Evolutionary conservation across 1,284 basidiomycete genomes (phyloP), one percentile per base, ranked within the genome.

Genomic region (Mycena sp.): DNA sequence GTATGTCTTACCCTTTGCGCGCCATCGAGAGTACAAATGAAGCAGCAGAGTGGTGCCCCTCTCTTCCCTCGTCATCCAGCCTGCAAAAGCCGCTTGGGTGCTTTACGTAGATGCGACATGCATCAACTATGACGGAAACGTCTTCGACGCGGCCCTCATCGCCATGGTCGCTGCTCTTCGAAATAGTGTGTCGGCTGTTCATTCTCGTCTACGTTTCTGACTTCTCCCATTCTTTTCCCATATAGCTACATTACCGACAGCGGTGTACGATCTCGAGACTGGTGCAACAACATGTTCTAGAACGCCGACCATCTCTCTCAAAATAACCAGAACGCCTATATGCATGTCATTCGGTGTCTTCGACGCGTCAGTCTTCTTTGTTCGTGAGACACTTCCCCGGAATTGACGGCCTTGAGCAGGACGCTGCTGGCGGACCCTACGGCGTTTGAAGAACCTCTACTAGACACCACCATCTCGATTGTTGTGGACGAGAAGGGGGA

Each of bases 101-200:
- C 82, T 99, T 17, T 98, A 98, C 76, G 84, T 99, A 67, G 97
- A 99, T 68, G 88, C 95, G 29, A 93, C 92, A 5, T 98, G 96
- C 77, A 92, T 99, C 71, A 98, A 97, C 78, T 97, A 96, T 71
- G 96, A 99, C 75, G 97, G 97, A 10, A 98, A 98, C 72, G 92
- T 87, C 1, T 93, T 98, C 67, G 97, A 99, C 68, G 95, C 96
- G 0, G 86, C 94, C 0, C 82, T 98, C 2, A 75, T 98, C 16
- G 95, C 95, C 0, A 92, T 96, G 80, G 87, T 95, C 50, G 89
- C 91, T 14, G 96, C 97, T 4, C 79, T 99, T 49, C 84, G 83
- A 74, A 92, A 95, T 70, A 91, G 95, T 96, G 67, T 61, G 92
- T 49, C 30, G n/a, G n/a, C 7, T 4, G 29, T 7, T 40, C n/a